Conservation (phyloP, 2,329 filamentous ascomycete species). For the Fusarium dlaminii region DNA sequence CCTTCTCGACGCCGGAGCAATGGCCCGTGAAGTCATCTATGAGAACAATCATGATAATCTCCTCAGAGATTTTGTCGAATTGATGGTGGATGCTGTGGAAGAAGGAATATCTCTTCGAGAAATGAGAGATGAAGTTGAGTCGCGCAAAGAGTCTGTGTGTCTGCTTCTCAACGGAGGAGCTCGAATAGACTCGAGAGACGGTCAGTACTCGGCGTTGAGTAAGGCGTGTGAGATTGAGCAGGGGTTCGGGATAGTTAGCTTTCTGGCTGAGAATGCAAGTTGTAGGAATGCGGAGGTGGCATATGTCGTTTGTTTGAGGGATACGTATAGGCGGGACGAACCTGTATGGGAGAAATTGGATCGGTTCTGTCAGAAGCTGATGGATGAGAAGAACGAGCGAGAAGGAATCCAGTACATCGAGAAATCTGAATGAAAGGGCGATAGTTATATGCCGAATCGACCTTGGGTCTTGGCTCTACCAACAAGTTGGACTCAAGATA, state of each 20-base stretch:
- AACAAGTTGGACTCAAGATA: no score
- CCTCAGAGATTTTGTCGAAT: not conserved
- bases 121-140: not conserved
- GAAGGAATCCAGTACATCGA: accelerated
- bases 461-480: no score
- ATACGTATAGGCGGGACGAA: not conserved
- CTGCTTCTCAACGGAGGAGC: not conserved
- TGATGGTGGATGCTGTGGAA: not conserved
- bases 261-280: not conserved
- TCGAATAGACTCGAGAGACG: not conserved
- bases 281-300: not conserved
- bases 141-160: not conserved
- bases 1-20: not conserved
- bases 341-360: not conserved
- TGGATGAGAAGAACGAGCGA: not conserved
- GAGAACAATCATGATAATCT: not conserved
- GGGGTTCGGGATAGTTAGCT: not conserved
- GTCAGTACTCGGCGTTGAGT: not conserved
- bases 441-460: not conserved
- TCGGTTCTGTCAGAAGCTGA: not conserved
- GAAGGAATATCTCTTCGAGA: no score
- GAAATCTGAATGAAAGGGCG: not conserved
- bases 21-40: not conserved
- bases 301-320: not conserved
- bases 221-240: not conserved